Base-by-base conservation (phyloP, 805 yeast genomes). In the Starmera amethionina region DNA sequence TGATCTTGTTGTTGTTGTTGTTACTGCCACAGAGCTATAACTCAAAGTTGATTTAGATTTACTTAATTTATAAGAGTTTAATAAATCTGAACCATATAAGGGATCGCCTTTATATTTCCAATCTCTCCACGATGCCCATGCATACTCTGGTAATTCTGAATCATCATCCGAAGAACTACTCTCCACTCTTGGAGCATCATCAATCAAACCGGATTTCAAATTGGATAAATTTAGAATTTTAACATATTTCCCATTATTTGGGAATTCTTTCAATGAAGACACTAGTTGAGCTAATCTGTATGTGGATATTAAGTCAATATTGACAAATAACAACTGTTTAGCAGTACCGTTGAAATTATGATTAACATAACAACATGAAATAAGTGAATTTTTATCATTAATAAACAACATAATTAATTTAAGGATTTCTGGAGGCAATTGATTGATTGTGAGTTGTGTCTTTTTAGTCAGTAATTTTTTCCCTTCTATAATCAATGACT, bases 91-190 rank as follows among this genome's bases (percentile, higher is more conserved):
- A 1, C 72, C 67, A 52, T 80, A 81, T 30, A 83, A 56, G 1
- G 90, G 85, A 58, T 82, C 88, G 39, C 72, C 73, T 45, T 85
- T 71, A 51, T 72, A 80, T 52, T 85, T 82, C 95, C 95, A 87
- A 57, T 87, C 96, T 55, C 96, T 70, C 96, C 96, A 87, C 9
- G 90, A 82, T 0, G 95, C 95, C 38, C 73, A 60, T 2, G 79
- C 72, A 34, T 59, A 57, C 5, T 36, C 32, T 12, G 40, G 15
- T 2, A 30, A 32, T 14, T 32, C 12, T 5, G 4, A 8, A 14
- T 11, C 34, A 10, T 38, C 43, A 29, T 48, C 49, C 12, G 41
- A 48, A 11, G 41, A 35, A 11, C 45, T 61, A 14, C 52, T 19
- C 7, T 22, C 25, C 25, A 22, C 25, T 22, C 25, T 22, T 22